Evolutionary conservation across 768 basidiomycete genomes (phyloP).

Genomic region (Trametes sanguinea): DNA sequence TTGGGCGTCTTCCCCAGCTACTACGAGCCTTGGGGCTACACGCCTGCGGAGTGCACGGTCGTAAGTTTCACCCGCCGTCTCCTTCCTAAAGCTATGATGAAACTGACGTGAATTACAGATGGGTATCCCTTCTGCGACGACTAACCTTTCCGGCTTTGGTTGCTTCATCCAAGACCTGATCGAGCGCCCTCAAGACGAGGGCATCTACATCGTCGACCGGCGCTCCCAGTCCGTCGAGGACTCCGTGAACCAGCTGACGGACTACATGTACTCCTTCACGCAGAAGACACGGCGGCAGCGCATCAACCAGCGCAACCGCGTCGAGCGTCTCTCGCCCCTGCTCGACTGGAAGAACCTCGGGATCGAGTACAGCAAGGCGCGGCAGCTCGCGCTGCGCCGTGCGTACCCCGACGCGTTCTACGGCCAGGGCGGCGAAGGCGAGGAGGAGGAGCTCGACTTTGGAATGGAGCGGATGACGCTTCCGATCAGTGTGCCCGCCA

Average conservation of each 20-base stretch:
- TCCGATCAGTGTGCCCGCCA: slow-evolving; percentile 81
- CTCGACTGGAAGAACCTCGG: slow-evolving; percentile 99
- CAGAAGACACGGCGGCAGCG: slow-evolving; percentile 91
- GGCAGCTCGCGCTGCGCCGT: slow-evolving; percentile 86
- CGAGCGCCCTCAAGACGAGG: slow-evolving; percentile 91
- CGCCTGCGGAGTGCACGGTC: slow-evolving; percentile 98
- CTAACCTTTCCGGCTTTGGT: slow-evolving; percentile 97
- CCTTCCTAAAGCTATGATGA: too few relatives aligned
- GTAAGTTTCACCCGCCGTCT: slow-evolving; percentile 43
- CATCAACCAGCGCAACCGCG: slow-evolving; percentile 98
- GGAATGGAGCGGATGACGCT: slow-evolving; percentile 65
- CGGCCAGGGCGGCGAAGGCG: slow-evolving; percentile 54
- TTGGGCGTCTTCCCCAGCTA: slow-evolving; percentile 98
- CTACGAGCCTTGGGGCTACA: slow-evolving; percentile 96
- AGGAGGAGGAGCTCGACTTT: slow-evolving; percentile 57
- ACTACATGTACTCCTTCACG: slow-evolving; percentile 73
- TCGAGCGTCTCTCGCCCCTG: slow-evolving; percentile 89
- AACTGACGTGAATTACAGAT: slow-evolving; percentile 51
- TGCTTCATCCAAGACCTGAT: slow-evolving; percentile 99
- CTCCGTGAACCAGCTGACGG: slow-evolving; percentile 81
- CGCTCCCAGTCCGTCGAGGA: slow-evolving; percentile 89
- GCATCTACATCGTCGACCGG: slow-evolving; percentile 95
- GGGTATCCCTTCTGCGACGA: slow-evolving; percentile 97
- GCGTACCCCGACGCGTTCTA: slow-evolving; percentile 96
- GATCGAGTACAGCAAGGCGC: slow-evolving; percentile 93